Evolutionary conservation across 495 filamentous ascomycete species (phyloP).

Genomic region (Clavariopsis aquatica): DNA sequence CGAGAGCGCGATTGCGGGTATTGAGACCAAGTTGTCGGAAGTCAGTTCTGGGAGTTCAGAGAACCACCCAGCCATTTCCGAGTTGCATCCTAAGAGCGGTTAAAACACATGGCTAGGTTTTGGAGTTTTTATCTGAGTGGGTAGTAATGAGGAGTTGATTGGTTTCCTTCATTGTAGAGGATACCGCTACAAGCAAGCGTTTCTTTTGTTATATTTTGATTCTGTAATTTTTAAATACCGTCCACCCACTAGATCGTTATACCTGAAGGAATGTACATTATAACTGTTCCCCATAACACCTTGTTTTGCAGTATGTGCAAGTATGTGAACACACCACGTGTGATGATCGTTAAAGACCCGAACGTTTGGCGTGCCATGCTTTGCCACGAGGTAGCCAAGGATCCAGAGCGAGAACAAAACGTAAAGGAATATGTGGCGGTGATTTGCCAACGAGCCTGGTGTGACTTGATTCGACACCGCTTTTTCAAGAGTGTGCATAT

Average conservation of each 20-base stretch:
- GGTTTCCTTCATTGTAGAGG: background rate
- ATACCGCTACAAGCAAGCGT: too few species aligned
- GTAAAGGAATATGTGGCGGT: background rate
- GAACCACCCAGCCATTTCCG: background rate
- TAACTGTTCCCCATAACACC: too few species aligned
- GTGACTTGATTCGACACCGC: background rate
- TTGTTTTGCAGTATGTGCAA: too few species aligned
- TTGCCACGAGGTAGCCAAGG: background rate
- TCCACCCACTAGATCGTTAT: too few species aligned
- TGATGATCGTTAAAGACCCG: background rate
- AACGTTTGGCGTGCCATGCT: background rate
- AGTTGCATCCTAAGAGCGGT: background rate
- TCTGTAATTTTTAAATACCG: too few species aligned
- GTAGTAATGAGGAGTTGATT: background rate
- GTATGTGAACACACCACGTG: background rate
- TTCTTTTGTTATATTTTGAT: too few species aligned
- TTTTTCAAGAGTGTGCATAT: background rate
- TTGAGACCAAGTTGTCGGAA: conserved; percentile 50
- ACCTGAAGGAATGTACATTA: too few species aligned
- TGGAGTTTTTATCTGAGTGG: background rate
- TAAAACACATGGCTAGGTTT: background rate
- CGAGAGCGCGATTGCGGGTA: conserved; percentile 81
- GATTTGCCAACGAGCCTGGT: background rate
- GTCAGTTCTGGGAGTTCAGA: conserved; percentile 6
- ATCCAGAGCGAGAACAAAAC: background rate